These are phyloP conservation scores for Penicillium italicum DNA, from an alignment of 2,329 filamentous ascomycete species.

Conservation along the genomic window DNA sequence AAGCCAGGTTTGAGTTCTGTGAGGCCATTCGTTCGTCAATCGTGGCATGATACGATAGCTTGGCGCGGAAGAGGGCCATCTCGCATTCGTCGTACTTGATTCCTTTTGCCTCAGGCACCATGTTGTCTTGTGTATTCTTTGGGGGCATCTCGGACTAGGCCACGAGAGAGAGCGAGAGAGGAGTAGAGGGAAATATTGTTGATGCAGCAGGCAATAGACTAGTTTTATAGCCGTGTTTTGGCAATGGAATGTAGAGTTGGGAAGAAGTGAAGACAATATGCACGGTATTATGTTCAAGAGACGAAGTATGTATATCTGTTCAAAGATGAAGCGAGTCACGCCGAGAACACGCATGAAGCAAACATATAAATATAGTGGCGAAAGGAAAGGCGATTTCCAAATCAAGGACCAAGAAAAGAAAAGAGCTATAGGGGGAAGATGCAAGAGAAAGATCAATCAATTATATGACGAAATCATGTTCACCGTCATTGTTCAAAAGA, in stretches of 20 bases:
- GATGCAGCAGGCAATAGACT: neutral
- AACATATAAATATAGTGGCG: slow-evolving; percentile 1
- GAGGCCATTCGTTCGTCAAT: slow-evolving; percentile 34
- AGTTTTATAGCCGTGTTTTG: neutral
- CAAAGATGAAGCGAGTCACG: neutral
- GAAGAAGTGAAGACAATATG: neutral
- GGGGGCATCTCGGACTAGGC: slow-evolving; percentile 21
- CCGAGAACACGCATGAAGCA: neutral
- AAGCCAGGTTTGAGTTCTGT: slow-evolving; percentile 32
- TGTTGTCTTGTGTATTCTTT: slow-evolving; percentile 20
- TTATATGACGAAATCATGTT: slow-evolving; percentile 14
- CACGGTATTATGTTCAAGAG: neutral
- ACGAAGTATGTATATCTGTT: neutral
- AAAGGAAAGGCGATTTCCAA: slow-evolving; percentile 1
- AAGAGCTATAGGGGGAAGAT: neutral
- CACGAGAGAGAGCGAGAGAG: neutral
- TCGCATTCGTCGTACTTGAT: slow-evolving; percentile 38
- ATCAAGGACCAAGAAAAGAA: slow-evolving; percentile 3
- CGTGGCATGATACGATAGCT: slow-evolving; percentile 35
- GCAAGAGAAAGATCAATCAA: slow-evolving; percentile 1
- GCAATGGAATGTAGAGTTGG: neutral
- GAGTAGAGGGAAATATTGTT: neutral
- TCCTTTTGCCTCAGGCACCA: slow-evolving; percentile 34
- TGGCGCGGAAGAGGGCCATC: slow-evolving; percentile 38
- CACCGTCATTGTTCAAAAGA: slow-evolving; percentile 6